Base-by-base conservation (phyloP, 768 basidiomycete species). In the Phanerodontia chrysosporium region DNA sequence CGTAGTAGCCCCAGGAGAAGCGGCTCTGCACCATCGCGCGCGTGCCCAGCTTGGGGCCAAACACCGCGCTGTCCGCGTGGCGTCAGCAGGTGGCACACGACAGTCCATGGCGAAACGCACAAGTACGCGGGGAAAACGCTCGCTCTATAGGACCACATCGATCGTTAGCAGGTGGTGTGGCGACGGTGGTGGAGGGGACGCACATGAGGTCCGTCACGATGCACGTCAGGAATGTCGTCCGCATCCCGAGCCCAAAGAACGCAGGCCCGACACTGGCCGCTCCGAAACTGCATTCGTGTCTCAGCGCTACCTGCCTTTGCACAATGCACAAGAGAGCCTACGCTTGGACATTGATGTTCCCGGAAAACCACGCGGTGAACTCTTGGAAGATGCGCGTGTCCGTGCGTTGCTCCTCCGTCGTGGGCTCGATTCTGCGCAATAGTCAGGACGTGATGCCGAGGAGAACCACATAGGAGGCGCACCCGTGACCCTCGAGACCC, bases 291-390 rank as follows among this genome's bases (percentile, higher is more conserved):
- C 7, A 27, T 3, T 21, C 48, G 2, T 12, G 21, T 10, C 9
- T 8, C 3, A 10, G 7, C 32, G 25, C 49, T 7, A 16, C 42
- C 10, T 16, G 18, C 30, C 10, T 39, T 12, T 32, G 21, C 14
- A 4, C n/a, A n/a, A n/a, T 22, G 21, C 3, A 45, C 24, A 18
- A 25, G 29, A 10, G 36, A n/a, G 52, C 77, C 29, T 21, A 86
- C 72, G 79, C 80, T 16, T 85, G 73, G 44, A 88, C 80, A 62
- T 87, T 87, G 70, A 85, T 78, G 66, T 87, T 87, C 58, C 81
- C 80, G 2, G 87, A 83, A 65, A 88, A 85, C 87, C 87, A 89
- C 3, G 87, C 74, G 62, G 85, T 84, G 74, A 88, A 87, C 62
- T 86, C 69, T 60, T 88, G 85, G 65, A 82, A 81, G 49, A 81